A percentile compares a stretch with the other conserved stretches of the same genome.
Evolutionary conservation across 257 asterid species (phyloP).

Genomic region (Fraxinus americana): DNA sequence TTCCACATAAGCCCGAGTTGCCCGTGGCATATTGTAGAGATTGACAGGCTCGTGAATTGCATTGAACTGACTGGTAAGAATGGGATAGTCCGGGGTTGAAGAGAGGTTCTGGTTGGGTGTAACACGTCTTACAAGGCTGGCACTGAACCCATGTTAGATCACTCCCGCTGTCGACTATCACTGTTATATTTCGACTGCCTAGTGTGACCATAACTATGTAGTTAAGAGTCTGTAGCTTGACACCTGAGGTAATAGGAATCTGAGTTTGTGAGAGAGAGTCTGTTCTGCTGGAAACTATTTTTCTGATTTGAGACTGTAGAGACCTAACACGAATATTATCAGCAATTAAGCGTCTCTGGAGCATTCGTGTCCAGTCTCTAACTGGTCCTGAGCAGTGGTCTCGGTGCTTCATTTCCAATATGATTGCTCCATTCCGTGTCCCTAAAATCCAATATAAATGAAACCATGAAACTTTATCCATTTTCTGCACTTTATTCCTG

Average conservation of each 20-base stretch:
- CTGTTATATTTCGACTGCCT: slow-evolving; percentile 63
- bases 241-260: slow-evolving; percentile 63
- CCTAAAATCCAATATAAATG: slow-evolving; percentile 39
- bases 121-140: slow-evolving; percentile 75
- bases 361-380: slow-evolving; percentile 37
- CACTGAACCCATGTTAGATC: slow-evolving; percentile 94
- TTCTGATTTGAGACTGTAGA: slow-evolving; percentile 57
- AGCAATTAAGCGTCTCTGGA: slow-evolving; percentile 30
- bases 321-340: slow-evolving; percentile 59
- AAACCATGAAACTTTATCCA: not conserved
- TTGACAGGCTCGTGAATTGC: slow-evolving; percentile 62
- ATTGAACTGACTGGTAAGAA: slow-evolving; percentile 56
- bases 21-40: slow-evolving; percentile 64
- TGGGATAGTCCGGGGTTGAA: slow-evolving; percentile 63
- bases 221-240: slow-evolving; percentile 73
- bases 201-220: slow-evolving; percentile 63
- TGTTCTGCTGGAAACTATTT: slow-evolving; percentile 29
- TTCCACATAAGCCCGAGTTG: slow-evolving; percentile 52
- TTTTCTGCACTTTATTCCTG: not conserved
- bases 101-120: slow-evolving; percentile 77
- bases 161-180: slow-evolving; percentile 85
- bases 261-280: slow-evolving; percentile 41
- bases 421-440: slow-evolving; percentile 58
- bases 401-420: slow-evolving; percentile 73
- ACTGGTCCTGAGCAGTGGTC: slow-evolving; percentile 43